Conservation (phyloP, 306 rosid species). For the Quercus cerris region DNA sequence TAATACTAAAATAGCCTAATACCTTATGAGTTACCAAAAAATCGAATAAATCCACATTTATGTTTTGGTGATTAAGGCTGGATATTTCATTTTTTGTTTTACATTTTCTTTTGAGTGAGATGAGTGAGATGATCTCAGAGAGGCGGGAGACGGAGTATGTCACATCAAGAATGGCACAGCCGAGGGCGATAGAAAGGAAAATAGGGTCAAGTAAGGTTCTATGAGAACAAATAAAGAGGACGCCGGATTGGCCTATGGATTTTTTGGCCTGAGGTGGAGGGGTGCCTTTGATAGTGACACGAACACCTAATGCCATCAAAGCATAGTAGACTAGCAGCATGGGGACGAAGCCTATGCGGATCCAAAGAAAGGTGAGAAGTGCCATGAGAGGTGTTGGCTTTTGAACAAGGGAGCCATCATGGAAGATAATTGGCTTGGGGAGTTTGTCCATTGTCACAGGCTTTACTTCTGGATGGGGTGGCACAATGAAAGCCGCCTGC, state of each 20-base stretch:
- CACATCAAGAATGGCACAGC: conserved; percentile 78
- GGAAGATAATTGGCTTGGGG: conserved; percentile 78
- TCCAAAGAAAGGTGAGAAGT: conserved; percentile 61
- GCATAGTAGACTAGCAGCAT: conserved; percentile 67
- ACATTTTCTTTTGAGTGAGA: no score
- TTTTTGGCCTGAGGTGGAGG: conserved; percentile 55
- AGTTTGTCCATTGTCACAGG: conserved; percentile 52
- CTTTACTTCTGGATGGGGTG: conserved; percentile 32
- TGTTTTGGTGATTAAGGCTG: no score
- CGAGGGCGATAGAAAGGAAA: conserved; percentile 72
- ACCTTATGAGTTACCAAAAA: no score
- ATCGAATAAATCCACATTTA: no score
- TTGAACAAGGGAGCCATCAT: conserved; percentile 71
- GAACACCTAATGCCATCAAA: conserved; percentile 44
- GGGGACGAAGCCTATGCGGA: conserved; percentile 73
- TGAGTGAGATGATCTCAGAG: conserved; percentile 68
- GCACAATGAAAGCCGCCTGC: conserved; percentile 72
- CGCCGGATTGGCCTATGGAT: conserved; percentile 34
- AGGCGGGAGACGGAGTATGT: conserved; percentile 80
- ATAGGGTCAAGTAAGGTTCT: conserved; percentile 80
- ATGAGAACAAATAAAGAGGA: conserved; percentile 78
- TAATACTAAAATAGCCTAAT: no score
- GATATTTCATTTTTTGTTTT: no score
- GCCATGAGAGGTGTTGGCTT: conserved; percentile 70
- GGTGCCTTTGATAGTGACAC: conserved; percentile 44